These are phyloP conservation scores for Lactuca saligna DNA, from an alignment of 129 eudicot genomes.

Conservation along the genomic window DNA sequence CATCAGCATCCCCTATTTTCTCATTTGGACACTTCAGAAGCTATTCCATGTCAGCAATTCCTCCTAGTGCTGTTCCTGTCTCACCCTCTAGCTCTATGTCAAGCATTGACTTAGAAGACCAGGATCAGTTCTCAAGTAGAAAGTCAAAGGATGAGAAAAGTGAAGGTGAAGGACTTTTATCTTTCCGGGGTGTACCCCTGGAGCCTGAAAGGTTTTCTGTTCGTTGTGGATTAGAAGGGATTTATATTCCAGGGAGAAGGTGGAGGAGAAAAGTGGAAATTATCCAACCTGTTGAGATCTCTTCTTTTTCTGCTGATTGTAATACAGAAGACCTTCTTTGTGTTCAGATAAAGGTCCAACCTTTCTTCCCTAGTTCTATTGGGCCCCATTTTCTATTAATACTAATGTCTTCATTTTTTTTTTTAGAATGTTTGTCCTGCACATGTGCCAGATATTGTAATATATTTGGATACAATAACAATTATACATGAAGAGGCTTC, in stretches of 20 bases:
- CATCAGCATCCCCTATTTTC: conserved; percentile 80
- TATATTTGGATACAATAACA: conserved; percentile 84
- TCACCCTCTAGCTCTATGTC: conserved; percentile 45
- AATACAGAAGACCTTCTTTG: conserved; percentile 95
- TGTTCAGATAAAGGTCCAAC: conserved; percentile 86
- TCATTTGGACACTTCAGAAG: conserved; percentile 93
- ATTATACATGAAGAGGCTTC: conserved; percentile 89
- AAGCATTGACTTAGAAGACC: conserved; percentile 54
- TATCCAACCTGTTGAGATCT: conserved; percentile 82
- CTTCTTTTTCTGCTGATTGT: conserved; percentile 76
- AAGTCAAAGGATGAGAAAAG: conserved; percentile 40
- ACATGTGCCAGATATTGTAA: conserved; percentile 75
- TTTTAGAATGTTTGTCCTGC: conserved; percentile 87
- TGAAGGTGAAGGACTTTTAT: conserved; percentile 65
- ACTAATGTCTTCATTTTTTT: no score
- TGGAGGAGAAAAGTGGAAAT: conserved; percentile 95
- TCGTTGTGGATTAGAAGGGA: conserved; percentile 94
- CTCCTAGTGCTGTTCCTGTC: conserved; percentile 56
- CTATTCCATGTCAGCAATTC: conserved; percentile 93
- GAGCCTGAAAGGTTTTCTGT: conserved; percentile 96
- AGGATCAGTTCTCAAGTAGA: conserved; percentile 58
- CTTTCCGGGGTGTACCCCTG: conserved; percentile 90
- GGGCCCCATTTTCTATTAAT: background rate
- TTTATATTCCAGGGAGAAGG: conserved; percentile 85
- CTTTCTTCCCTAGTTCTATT: background rate